phyloP scores from a whole-genome alignment of 1,284 basidiomycete species.

The Tylopilus sp. region DNA sequence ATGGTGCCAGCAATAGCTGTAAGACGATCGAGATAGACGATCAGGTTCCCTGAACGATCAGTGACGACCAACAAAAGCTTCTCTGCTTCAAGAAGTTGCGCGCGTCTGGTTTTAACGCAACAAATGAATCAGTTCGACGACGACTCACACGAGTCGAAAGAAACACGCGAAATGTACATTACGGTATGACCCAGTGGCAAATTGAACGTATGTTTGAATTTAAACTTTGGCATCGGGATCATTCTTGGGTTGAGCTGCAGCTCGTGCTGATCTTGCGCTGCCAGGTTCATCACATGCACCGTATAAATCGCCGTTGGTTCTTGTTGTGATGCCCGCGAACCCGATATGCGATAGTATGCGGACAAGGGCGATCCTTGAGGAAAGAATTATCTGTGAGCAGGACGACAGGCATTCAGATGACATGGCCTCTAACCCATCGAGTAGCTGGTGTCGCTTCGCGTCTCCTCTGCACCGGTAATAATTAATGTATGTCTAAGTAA shows the following conservation, averaged over 20 bases:
- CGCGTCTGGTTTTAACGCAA: slow-evolving; percentile 30
- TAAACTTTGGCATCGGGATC: slow-evolving; percentile 37
- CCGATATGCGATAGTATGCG: slow-evolving; percentile 15
- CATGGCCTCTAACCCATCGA: background rate
- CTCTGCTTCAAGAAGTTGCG: slow-evolving; percentile 36
- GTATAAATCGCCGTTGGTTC: slow-evolving; percentile 33
- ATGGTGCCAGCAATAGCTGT: slow-evolving; percentile 33
- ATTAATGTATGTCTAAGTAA: background rate
- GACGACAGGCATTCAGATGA: slow-evolving; percentile 1
- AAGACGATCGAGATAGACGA: slow-evolving; percentile 40
- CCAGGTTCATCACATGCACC: slow-evolving; percentile 38
- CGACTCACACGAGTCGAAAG: too few relatives aligned
- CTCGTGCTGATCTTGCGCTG: slow-evolving; percentile 40
- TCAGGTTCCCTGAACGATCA: slow-evolving; percentile 32
- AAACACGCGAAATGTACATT: too few relatives aligned
- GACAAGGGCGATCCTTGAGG: background rate
- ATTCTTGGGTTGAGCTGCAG: slow-evolving; percentile 38
- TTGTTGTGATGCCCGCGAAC: slow-evolving; percentile 13
- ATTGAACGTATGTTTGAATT: slow-evolving; percentile 34
- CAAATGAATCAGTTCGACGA: too few relatives aligned
- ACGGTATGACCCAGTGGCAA: slow-evolving; percentile 39
- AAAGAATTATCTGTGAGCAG: background rate
- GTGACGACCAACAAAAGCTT: slow-evolving; percentile 42
- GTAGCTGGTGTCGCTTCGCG: background rate
- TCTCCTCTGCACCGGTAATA: background rate